These are phyloP conservation scores for Scheffersomyces ergatensis DNA, from an alignment of 805 yeast genomes.

Conservation along the genomic window DNA sequence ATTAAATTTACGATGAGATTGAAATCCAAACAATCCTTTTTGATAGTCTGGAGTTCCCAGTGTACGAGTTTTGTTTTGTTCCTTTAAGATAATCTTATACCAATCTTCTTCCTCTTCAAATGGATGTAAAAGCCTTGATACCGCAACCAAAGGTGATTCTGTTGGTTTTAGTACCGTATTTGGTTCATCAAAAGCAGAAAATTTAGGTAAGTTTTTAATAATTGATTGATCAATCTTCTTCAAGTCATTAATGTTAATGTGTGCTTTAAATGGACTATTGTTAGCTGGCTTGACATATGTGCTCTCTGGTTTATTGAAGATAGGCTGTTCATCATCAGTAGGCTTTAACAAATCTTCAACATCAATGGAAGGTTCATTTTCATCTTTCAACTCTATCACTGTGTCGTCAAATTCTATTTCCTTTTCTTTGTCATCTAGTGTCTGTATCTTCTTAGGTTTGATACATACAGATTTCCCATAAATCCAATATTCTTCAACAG, in stretches of 20 bases:
- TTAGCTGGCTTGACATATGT: slow-evolving; percentile 10
- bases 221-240: slow-evolving; percentile 47
- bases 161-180: slow-evolving; percentile 24
- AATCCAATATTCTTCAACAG: slow-evolving; percentile 74
- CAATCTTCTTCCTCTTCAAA: slow-evolving; percentile 62
- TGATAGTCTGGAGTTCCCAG: slow-evolving; percentile 41
- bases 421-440: neutral
- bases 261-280: slow-evolving; percentile 43
- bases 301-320: slow-evolving; percentile 13
- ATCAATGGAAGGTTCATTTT: neutral
- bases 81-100: slow-evolving; percentile 54
- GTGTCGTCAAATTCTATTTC: neutral
- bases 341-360: neutral
- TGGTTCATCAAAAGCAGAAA: slow-evolving; percentile 43
- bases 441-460: slow-evolving; percentile 43
- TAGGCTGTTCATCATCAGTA: slow-evolving; percentile 1
- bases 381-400: too few relatives aligned
- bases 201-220: slow-evolving; percentile 46
- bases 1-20: slow-evolving; percentile 52
- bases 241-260: slow-evolving; percentile 40
- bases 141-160: slow-evolving; percentile 44
- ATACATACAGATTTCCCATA: slow-evolving; percentile 69
- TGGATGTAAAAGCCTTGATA: slow-evolving; percentile 65
- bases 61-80: slow-evolving; percentile 16
- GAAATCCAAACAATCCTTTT: slow-evolving; percentile 58